phyloP scores from a whole-genome alignment of 768 basidiomycete species.

The Tulasnella sp. region DNA sequence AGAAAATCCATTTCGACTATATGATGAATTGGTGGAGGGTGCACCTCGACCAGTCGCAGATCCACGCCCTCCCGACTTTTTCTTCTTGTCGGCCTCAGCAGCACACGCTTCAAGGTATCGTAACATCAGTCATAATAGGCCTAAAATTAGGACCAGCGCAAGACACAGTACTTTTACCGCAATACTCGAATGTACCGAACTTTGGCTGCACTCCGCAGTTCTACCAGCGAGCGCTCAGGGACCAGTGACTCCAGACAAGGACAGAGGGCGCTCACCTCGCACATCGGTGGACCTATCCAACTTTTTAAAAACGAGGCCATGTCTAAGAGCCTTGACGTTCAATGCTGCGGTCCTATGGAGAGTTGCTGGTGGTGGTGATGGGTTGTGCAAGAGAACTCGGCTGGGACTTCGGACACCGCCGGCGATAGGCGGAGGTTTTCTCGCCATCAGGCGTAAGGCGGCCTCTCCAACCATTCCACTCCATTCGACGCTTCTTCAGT shows the following conservation, averaged over 20 bases:
- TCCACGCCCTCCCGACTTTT: not conserved
- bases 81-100: not conserved
- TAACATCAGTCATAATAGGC: not conserved
- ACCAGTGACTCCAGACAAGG: not conserved
- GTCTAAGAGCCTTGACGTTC: not conserved
- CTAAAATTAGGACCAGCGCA: not conserved
- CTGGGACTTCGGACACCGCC: not conserved
- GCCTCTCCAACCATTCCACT: not conserved
- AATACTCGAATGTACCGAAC: not conserved
- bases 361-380: constrained; percentile 9
- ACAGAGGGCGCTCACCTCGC: not conserved
- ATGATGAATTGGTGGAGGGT: not conserved
- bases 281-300: not conserved
- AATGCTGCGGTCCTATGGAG: not conserved
- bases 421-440: constrained; percentile 1
- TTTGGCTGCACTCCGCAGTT: constrained; percentile 5
- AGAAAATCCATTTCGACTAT: not conserved
- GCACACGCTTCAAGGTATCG: not conserved
- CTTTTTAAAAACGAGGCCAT: not conserved
- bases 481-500: not conserved
- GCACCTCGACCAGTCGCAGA: not conserved
- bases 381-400: not conserved
- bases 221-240: not conserved
- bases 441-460: not conserved
- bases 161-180: not conserved